phyloP scores from a whole-genome alignment of 345 rosid genomes.

The Clausena lansium region DNA sequence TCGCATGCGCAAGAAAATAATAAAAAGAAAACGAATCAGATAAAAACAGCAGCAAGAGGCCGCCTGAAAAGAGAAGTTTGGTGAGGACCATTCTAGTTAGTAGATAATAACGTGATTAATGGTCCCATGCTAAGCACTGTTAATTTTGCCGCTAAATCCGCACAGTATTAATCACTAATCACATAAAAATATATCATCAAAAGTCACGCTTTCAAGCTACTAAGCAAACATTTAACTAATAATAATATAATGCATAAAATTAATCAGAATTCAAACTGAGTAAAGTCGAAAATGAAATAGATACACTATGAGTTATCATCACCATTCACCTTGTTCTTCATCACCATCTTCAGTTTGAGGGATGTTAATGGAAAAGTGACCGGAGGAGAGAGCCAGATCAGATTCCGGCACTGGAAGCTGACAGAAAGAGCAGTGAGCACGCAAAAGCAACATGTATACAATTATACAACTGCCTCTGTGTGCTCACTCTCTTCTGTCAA shows the following conservation, averaged over 20 bases:
- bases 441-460: conserved; percentile 66
- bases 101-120: conserved; percentile 33
- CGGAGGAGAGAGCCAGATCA: conserved; percentile 8
- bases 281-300: conserved; percentile 5
- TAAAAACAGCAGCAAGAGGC: conserved; percentile 2
- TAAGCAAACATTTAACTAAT: conserved; percentile 34
- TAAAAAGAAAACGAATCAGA: neutral
- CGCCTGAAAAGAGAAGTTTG: conserved; percentile 4
- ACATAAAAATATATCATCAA: conserved; percentile 25
- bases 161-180: conserved; percentile 28
- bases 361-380: conserved; percentile 8
- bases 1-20: conserved; percentile 32
- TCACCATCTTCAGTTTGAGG: conserved; percentile 1
- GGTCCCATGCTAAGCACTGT: conserved; percentile 43
- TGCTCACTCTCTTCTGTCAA: conserved; percentile 99
- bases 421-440: conserved; percentile 98
- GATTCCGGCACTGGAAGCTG: conserved; percentile 64
- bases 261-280: conserved; percentile 11
- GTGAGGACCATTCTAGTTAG: conserved; percentile 45
- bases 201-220: conserved; percentile 42
- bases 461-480: conserved; percentile 73
- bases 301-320: conserved; percentile 5
- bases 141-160: conserved; percentile 25
- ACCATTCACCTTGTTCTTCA: neutral
- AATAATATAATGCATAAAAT: conserved; percentile 23